These are phyloP conservation scores for Pyrus pyrifolia DNA, from an alignment of 306 rosid genomes.

Conservation along the genomic window DNA sequence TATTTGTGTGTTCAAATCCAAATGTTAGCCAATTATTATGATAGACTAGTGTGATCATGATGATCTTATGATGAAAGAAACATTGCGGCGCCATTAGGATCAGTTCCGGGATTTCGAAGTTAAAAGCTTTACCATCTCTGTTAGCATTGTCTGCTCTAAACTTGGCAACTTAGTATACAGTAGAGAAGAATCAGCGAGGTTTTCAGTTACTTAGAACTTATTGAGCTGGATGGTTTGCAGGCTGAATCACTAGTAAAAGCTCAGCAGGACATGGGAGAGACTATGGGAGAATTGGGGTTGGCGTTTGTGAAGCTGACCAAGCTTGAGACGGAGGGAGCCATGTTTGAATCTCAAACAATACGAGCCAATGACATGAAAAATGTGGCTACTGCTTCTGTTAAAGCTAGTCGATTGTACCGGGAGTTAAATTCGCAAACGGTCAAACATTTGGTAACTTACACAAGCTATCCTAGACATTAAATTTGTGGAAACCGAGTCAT, in stretches of 20 bases:
- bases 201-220: neutral
- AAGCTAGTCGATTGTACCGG: conserved; percentile 74
- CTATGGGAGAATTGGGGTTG: neutral
- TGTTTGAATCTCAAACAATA: conserved; percentile 50
- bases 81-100: neutral
- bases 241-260: conserved; percentile 38
- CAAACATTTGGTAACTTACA: conserved; percentile 71
- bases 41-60: neutral
- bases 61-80: neutral
- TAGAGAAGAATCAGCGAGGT: neutral
- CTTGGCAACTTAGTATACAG: neutral
- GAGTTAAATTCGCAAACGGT: conserved; percentile 82
- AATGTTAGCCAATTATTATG: neutral
- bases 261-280: conserved; percentile 1
- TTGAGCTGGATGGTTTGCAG: conserved; percentile 23
- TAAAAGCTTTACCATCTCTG: neutral
- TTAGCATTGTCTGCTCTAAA: neutral
- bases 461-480: neutral
- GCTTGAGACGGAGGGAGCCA: conserved; percentile 80
- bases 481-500: neutral
- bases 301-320: conserved; percentile 45
- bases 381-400: conserved; percentile 80
- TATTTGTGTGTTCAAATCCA: neutral
- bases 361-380: conserved; percentile 72
- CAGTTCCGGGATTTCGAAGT: neutral